Base-by-base conservation (phyloP, 768 basidiomycete species). In the Amanita brunnescens region DNA sequence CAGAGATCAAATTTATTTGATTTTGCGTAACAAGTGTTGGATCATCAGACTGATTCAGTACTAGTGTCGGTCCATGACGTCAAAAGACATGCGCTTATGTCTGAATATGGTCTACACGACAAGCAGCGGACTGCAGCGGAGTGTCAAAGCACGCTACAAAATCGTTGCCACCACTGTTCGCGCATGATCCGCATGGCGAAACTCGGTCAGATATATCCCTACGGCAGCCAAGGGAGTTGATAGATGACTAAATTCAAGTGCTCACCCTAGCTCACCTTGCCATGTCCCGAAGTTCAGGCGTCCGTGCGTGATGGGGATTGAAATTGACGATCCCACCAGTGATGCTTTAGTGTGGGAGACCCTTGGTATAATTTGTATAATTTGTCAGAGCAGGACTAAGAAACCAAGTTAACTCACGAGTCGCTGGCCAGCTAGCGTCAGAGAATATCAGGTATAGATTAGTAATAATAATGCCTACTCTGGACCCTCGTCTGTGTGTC, bases 311-410 rank as follows among this genome's bases (percentile, higher is more conserved):
- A 97, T 90, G 2, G 93, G 93, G 35, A 97, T 62, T 10, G 83
- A 81, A 52, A 96, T 74, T 0, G 88, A 84, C 16, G 86, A 75
- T 16, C 94, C 93, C 41, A 96, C 72, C 29, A 97, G 74, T 3
- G 90, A 81, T 2, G 90, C 79, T 64, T 97, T 96, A 20, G 91
- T 91, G 64, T 96, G 94, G 2, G 90, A 93, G 33, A 87, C 92
- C 5, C 87, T 91, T 48, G 33, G 33, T 34, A 6, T 29, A 29
- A 29, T 29, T 29, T 29, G 26, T 44, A 32, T 24, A 18, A 40
- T n/a, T n/a, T 23, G 34, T 38, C 18, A 16, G 20, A 42, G 10
- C 23, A 45, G 29, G 26, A 29, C 14, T n/a, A 24, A 5, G 43
- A 54, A 33, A 14, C 16, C 3, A 26, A 23, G 24, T 18, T 43